Base-by-base conservation (phyloP, 805 yeast species). In the Candida adriatica region DNA sequence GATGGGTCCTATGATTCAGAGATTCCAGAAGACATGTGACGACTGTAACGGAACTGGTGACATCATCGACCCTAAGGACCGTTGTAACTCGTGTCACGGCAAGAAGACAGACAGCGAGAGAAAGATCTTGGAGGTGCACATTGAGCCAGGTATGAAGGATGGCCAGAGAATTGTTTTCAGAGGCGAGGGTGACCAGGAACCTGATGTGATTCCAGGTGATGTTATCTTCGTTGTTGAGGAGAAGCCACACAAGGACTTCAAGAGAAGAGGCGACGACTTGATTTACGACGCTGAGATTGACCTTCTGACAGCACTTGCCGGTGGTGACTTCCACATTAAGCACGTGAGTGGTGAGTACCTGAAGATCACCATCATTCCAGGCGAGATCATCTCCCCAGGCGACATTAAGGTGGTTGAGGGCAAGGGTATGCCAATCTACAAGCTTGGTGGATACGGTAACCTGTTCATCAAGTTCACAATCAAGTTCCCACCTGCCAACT, bases 1-100 rank as follows among this genome's bases (percentile, higher is more conserved):
- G 65, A 88, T 92, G 96, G 99, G 99, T 49, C 96, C 95, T 46
- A 86, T 92, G 88, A 83, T 92, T 53, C 99, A 92, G 69, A 83
- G 96, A 71, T 84, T 84, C 76, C 97, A 92, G 68, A 77, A 94
- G 27, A 78, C 76, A 33, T 92, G 99, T 81, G 90, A 83, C 48
- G 79, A 63, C 38, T 92, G 99, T 77, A 64, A 75, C 45, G 98
- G 97, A 56, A 70, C 80, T 38, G 99, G 99, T 58, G 90, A 82
- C 59, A 81, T 80, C 43, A 73, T 87, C 55, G 77, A 81, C 58
- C 71, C 88, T 33, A 81, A 81, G 66, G 95, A 86, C 64, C 74
- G 87, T 53, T 92, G 99, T 76, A 74, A 74, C 49, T 53, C 61
- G 17, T 92, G 99, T 73, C 66, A 65, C 43, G 99, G 97, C 66